These are phyloP conservation scores for Coffea humblotiana DNA, from an alignment of 305 asterid species.

Conservation along the genomic window DNA sequence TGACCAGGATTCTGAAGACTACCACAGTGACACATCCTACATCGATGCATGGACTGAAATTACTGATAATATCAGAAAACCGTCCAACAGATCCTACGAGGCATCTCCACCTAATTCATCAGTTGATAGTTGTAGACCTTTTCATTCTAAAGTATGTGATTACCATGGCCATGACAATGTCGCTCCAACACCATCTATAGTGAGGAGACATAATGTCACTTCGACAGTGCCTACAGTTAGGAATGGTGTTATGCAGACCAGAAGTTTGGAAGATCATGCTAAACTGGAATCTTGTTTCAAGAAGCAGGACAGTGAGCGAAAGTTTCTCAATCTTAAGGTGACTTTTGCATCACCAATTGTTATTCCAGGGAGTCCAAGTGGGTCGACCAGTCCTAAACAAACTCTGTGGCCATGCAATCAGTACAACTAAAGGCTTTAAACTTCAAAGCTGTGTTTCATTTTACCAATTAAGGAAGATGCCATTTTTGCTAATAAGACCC, in stretches of 20 bases:
- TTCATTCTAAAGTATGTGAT: conserved; percentile 3
- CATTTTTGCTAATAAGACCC: not conserved
- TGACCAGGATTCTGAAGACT: conserved; percentile 21
- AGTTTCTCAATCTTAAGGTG: conserved; percentile 36
- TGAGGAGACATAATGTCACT: not conserved
- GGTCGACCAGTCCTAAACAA: conserved; percentile 7
- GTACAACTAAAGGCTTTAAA: not conserved
- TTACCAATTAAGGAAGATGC: conserved; percentile 3
- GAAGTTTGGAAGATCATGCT: conserved; percentile 19
- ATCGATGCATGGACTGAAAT: conserved; percentile 19
- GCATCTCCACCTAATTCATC: conserved; percentile 28
- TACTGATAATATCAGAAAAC: not conserved
- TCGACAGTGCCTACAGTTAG: not conserved
- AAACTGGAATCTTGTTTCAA: conserved; percentile 40
- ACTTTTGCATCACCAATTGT: conserved; percentile 21
- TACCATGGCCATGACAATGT: not conserved
- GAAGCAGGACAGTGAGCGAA: conserved; percentile 36
- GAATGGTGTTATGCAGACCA: not conserved
- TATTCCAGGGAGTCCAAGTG: conserved; percentile 17
- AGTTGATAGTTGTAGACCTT: conserved; percentile 9
- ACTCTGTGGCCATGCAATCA: not conserved
- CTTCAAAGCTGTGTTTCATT: not conserved
- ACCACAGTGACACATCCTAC: conserved; percentile 19
- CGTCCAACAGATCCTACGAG: conserved; percentile 15
- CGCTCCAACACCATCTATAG: conserved; percentile 5